Evolutionary conservation across 495 filamentous ascomycete genomes (phyloP), one percentile per base, ranked within the genome.

Genomic region (Trichoderma virens): DNA sequence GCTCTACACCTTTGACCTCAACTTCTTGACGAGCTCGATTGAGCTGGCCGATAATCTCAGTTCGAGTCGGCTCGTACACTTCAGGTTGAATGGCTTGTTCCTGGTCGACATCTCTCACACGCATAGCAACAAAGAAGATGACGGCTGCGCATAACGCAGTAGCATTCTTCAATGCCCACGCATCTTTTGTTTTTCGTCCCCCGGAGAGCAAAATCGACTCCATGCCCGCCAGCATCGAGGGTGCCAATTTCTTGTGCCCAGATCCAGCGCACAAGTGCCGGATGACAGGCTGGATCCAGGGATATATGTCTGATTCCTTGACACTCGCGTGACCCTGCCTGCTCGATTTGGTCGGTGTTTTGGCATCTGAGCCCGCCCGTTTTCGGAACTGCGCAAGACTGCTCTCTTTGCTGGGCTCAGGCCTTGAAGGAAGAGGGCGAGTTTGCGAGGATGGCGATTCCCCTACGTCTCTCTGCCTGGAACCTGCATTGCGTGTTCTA

Each of bases 201-300:
- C 68, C 65, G 1, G 76, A 73, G 2, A 70, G 66, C 11, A 75
- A 66, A 59, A 81, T 75, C 13, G 77, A 75, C 43, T 78, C 77
- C 43, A 81, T 68, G 9, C 74, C 79, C 1, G 79, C 74, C 6
- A 79, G 70, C 0, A 82, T 74, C 0, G 76, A 74, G 27, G 77
- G 75, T 1, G 75, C 79, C 27, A 80, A 74, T 16, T 65, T 63
- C 1, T 70, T 60, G 1, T 76, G 69, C 30, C 72, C 73, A 30
- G 78, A 64, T 28, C 72, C 70, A 23, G 71, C 70, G 74, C 87
- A 89, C 5, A 94, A 74, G 34, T 79, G 80, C 27, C 88, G 83
- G 32, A 91, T 83, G 3, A 81, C 80, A 9, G 86, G 82, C 75
- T 87, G 85, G 23, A 86, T 76, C 89, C 88, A 92, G 20, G 75